Evolutionary conservation across 2,329 filamentous ascomycete genomes (phyloP).

Genomic region (Zymoseptoria ardabiliae): DNA sequence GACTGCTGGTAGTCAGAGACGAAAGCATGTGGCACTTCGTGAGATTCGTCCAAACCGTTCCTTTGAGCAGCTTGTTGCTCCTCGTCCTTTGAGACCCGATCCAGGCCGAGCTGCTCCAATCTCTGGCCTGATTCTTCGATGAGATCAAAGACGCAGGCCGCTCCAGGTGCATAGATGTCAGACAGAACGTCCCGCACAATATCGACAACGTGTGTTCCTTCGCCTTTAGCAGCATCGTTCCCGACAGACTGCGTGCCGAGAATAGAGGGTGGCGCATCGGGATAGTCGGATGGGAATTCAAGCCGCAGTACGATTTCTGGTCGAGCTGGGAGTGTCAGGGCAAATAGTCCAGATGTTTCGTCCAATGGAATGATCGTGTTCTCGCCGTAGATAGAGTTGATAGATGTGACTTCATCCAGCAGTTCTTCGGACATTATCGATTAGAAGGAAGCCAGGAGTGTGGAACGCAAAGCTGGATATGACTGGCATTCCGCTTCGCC

Average conservation of each 20-base stretch:
- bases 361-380: constrained; percentile 45
- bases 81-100: constrained; percentile 17
- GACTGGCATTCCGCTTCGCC: no score
- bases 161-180: constrained; percentile 62
- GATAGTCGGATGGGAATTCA: constrained; percentile 67
- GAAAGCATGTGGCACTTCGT: background rate
- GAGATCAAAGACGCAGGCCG: constrained; percentile 86
- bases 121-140: constrained; percentile 51
- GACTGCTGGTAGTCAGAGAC: constrained; percentile 27
- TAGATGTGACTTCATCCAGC: constrained; percentile 67
- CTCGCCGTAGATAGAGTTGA: constrained; percentile 76
- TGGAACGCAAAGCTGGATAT: no score
- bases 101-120: constrained; percentile 28
- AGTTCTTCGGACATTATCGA: constrained; percentile 41
- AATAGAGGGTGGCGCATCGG: constrained; percentile 63
- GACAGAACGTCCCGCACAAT: constrained; percentile 60
- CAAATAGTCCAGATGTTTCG: constrained; percentile 36
- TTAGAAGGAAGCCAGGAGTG: background rate
- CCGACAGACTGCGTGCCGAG: constrained; percentile 74
- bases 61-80: constrained; percentile 25
- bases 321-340: constrained; percentile 61
- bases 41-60: constrained; percentile 23
- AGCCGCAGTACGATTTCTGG: constrained; percentile 49
- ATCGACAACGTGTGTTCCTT: constrained; percentile 63
- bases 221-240: constrained; percentile 56